Percentiles rank a stretch among this genome's conserved stretches.
Conservation (phyloP, 2,329 filamentous ascomycete species). For the Allantophomopsis cytisporea region DNA sequence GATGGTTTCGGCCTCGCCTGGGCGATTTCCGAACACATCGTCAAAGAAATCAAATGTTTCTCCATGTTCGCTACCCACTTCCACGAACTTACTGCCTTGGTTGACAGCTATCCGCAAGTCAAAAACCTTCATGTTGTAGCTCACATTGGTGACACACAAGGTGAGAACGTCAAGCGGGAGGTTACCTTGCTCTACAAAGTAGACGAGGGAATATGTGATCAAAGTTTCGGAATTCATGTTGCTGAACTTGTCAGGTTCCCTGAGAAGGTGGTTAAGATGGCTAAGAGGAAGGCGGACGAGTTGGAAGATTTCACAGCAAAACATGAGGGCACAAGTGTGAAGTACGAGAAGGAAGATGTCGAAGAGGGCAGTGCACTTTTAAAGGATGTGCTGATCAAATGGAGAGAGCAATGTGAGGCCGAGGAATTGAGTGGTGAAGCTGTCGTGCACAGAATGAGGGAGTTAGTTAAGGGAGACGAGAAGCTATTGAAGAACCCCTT, state of each 20-base stretch:
- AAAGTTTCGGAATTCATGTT: conserved; percentile 96
- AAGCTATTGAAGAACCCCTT: conserved; percentile 52
- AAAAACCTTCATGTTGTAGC: conserved; percentile 92
- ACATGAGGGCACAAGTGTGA: conserved; percentile 43
- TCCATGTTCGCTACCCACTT: conserved; percentile 97
- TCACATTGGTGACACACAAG: conserved; percentile 51
- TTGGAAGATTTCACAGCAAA: conserved; percentile 87
- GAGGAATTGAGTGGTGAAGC: conserved; percentile 55
- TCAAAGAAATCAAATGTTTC: conserved; percentile 88
- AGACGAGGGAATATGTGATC: conserved; percentile 87
- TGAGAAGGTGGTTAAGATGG: conserved; percentile 95
- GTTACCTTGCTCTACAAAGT: conserved; percentile 97
- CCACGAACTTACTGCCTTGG: conserved; percentile 88
- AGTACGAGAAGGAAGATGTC: conserved; percentile 73
- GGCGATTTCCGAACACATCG: conserved; percentile 96
- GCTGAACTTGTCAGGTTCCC: conserved; percentile 94
- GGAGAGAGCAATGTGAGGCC: conserved; percentile 64
- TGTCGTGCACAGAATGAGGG: conserved; percentile 66
- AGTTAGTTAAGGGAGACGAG: conserved; percentile 63
- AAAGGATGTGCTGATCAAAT: conserved; percentile 69
- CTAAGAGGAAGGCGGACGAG: conserved; percentile 97
- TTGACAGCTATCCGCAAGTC: conserved; percentile 76
- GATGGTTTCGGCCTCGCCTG: conserved; percentile 98
- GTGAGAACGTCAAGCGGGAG: conserved; percentile 42
- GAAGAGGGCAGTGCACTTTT: conserved; percentile 77